These are phyloP conservation scores for Lotmaria passim DNA, from an alignment of 208 protist genomes.

Conservation along the genomic window DNA sequence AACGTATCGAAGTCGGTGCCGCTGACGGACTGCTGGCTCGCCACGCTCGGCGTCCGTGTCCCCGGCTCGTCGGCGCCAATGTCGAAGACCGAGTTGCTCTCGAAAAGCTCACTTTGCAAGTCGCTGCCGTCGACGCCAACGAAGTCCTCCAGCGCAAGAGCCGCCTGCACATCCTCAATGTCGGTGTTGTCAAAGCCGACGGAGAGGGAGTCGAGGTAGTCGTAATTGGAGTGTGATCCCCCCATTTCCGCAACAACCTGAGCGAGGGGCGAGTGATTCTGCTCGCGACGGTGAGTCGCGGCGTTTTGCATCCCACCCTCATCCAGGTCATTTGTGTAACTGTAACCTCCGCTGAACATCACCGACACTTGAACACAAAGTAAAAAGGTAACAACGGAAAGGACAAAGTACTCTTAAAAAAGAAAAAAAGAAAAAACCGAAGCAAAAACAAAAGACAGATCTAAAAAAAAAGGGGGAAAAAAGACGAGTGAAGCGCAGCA, in stretches of 20 bases:
- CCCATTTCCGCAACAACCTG: slow-evolving; percentile 5
- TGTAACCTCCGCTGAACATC: slow-evolving; percentile 31
- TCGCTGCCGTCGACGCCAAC: slow-evolving; percentile 20
- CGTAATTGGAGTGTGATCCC: slow-evolving; percentile 26
- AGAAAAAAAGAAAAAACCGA: background rate
- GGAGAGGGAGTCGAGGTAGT: slow-evolving; percentile 30
- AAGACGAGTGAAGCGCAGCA: background rate
- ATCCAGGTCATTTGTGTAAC: slow-evolving; percentile 37
- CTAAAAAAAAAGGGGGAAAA: background rate
- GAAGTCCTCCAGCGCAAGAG: slow-evolving; percentile 33
- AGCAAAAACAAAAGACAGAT: background rate
- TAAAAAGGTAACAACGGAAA: slow-evolving; percentile 5
- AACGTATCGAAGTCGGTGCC: slow-evolving; percentile 37
- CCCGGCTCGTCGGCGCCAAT: slow-evolving; percentile 20
- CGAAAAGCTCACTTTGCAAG: slow-evolving; percentile 19
- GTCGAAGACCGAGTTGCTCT: slow-evolving; percentile 35
- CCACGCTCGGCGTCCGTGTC: slow-evolving; percentile 22
- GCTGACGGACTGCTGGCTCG: slow-evolving; percentile 34
- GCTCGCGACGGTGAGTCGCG: slow-evolving; percentile 12
- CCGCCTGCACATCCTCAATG: slow-evolving; percentile 13
- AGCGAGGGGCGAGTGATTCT: slow-evolving; percentile 19
- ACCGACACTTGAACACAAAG: background rate
- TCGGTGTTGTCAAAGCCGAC: slow-evolving; percentile 10
- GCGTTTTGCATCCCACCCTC: slow-evolving; percentile 3
- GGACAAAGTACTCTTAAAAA: background rate